A percentile compares a stretch with the other conserved stretches of the same genome.
phyloP scores from a whole-genome alignment of 768 basidiomycete species.

The Mycena kentingensis region DNA sequence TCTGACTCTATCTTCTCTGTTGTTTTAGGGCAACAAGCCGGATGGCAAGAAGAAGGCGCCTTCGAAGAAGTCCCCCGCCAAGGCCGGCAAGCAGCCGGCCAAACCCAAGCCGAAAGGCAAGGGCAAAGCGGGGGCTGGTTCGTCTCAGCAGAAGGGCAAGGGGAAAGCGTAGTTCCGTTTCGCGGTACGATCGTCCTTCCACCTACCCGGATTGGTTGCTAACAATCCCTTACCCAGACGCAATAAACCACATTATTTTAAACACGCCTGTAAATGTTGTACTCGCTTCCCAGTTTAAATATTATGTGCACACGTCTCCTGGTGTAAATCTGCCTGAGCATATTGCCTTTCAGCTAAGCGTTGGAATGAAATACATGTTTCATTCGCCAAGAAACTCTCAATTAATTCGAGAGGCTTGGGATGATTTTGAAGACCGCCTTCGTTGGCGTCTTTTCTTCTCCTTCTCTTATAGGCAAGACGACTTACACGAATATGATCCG shows the following conservation, averaged over 20 bases:
- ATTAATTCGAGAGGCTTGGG: slow-evolving; percentile 16
- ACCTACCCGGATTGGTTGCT: slow-evolving; percentile 21
- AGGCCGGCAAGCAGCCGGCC: neutral
- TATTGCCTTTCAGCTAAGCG: slow-evolving; percentile 17
- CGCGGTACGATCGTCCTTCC: slow-evolving; percentile 8
- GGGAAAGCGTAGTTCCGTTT: slow-evolving; percentile 1
- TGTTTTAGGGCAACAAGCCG: slow-evolving; percentile 1
- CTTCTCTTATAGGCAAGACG: neutral
- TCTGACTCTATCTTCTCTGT: neutral
- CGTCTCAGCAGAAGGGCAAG: slow-evolving; percentile 1
- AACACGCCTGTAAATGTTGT: slow-evolving; percentile 15
- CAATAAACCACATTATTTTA: slow-evolving; percentile 15
- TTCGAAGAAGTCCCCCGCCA: neutral
- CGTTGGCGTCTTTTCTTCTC: slow-evolving; percentile 16
- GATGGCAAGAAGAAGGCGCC: slow-evolving; percentile 9
- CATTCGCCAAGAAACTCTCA: slow-evolving; percentile 1
- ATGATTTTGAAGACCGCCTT: slow-evolving; percentile 23
- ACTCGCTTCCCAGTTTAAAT: slow-evolving; percentile 8
- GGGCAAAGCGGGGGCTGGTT: too few relatives aligned
- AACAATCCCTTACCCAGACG: slow-evolving; percentile 13
- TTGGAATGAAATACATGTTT: slow-evolving; percentile 27
- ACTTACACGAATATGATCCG: slow-evolving; percentile 23
- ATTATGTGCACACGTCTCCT: slow-evolving; percentile 14
- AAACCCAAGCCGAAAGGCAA: neutral
- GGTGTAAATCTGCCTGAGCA: slow-evolving; percentile 17